Base-by-base conservation (phyloP, 2,329 filamentous ascomycete species). In the Pseudogymnoascus verrucosus region DNA sequence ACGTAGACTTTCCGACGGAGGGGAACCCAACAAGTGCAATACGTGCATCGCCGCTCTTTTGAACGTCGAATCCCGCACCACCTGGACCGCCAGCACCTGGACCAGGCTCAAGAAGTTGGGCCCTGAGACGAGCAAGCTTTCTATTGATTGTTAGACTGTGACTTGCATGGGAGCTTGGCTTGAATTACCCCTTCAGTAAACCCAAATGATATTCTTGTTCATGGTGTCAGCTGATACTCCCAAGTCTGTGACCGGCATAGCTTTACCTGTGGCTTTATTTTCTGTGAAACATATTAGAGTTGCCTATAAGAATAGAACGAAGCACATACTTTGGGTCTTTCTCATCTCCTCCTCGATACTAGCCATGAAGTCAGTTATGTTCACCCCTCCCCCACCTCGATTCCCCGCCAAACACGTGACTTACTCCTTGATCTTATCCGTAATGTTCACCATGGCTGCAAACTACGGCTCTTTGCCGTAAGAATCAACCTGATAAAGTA, bases 321-420 rank as follows among this genome's bases (percentile, higher is more conserved):
- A 36, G 60, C 47, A 69, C 85, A 81, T 86, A 96, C 93, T 99
- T 81, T 99, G 95, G 73, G 95, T 99, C 86, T 86, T 93, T 77
- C 86, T 88, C 95, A 99, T 99, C 89, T 99, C 95, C 79, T 96
- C 93, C 85, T 99, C 95, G 73, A 99, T 99, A 87, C 93, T 97
- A 70, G 44, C 62, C 64, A 62, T n/a, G 64, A 61, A 51, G 71
- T 73, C 66, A 74, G 68, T 63, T 63, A 31, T 64, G 26, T 63
- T 51, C 64, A 23, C 39, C 60, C 19, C 67, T 47, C 60, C 61
- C 19, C 28, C 61, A 39, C 31, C 23, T 14, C 40, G 7, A 26
- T 39, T 26, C 34, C 21, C 34, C 36, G 59, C 39, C 34, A 61
- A 61, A 28, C 19, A 34, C 16, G 19, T 31, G 19, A 75, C 88